Percentiles rank a stretch among this genome's conserved stretches.
Evolutionary conservation across 2,329 filamentous ascomycete genomes (phyloP).

Genomic region (Cladosporium sp.): DNA sequence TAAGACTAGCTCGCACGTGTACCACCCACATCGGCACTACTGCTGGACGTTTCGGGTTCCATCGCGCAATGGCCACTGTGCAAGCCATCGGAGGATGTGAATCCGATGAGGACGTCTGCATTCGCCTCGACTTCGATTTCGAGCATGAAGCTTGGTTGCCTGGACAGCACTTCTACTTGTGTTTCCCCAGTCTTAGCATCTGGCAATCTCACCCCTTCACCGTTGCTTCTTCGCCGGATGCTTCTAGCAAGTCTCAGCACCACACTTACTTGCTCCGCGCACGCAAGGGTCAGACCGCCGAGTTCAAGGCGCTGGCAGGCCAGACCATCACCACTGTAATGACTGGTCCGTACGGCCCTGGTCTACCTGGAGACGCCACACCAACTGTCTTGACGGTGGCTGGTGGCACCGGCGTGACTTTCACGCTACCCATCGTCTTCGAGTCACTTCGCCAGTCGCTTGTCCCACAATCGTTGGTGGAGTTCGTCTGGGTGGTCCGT

Average conservation of each 20-base stretch:
- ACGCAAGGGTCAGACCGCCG: slow-evolving; percentile 58
- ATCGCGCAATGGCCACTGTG: slow-evolving; percentile 49
- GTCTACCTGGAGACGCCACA: slow-evolving; percentile 5
- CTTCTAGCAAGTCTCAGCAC: slow-evolving; percentile 33
- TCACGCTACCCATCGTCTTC: slow-evolving; percentile 56
- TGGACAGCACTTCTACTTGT: slow-evolving; percentile 73
- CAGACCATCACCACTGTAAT: slow-evolving; percentile 52
- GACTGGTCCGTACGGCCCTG: slow-evolving; percentile 62
- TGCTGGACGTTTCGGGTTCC: slow-evolving; percentile 52
- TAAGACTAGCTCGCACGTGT: slow-evolving; percentile 60
- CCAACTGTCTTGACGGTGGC: slow-evolving; percentile 40
- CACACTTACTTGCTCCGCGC: slow-evolving; percentile 43
- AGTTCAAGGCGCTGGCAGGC: slow-evolving; percentile 50
- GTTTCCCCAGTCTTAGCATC: slow-evolving; percentile 65
- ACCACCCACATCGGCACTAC: slow-evolving; percentile 54
- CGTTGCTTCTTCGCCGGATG: slow-evolving; percentile 54
- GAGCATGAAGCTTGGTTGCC: slow-evolving; percentile 62
- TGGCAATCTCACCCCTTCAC: slow-evolving; percentile 77
- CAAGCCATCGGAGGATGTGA: slow-evolving; percentile 33
- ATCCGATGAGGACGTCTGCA: slow-evolving; percentile 36
- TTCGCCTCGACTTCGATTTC: slow-evolving; percentile 65
- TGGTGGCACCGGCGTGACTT: slow-evolving; percentile 62
- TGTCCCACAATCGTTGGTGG: slow-evolving; percentile 50
- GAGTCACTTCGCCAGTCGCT: slow-evolving; percentile 42
- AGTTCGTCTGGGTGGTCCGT: slow-evolving; percentile 68